These are phyloP conservation scores for Ophioceras dolichostomum DNA, from an alignment of 2,329 filamentous ascomycete species.

Conservation along the genomic window DNA sequence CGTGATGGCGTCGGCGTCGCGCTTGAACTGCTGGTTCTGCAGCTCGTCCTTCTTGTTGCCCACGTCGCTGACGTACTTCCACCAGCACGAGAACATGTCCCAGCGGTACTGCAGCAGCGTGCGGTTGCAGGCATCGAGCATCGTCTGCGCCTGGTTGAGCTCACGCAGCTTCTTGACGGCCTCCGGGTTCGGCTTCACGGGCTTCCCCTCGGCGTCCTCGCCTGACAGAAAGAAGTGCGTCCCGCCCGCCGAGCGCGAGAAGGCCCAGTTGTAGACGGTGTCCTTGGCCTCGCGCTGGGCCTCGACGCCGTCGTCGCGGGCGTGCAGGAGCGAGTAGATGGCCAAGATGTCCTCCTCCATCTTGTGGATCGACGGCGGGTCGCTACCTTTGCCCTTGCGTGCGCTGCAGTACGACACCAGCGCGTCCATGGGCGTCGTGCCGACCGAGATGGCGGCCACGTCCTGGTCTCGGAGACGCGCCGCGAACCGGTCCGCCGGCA, in stretches of 20 bases:
- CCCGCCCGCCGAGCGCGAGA: conserved; percentile 13
- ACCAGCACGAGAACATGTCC: conserved; percentile 29
- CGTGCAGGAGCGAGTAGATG: conserved; percentile 14
- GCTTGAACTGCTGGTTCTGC: not conserved
- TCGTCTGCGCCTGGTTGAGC: conserved; percentile 12
- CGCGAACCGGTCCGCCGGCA: conserved; percentile 17
- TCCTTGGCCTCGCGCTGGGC: conserved; percentile 16
- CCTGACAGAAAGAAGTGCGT: conserved; percentile 12
- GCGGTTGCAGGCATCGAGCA: conserved; percentile 11
- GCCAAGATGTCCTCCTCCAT: conserved; percentile 12
- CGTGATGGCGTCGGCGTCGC: not conserved
- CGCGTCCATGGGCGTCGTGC: conserved; percentile 25
- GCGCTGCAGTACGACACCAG: conserved; percentile 20
- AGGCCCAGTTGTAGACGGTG: conserved; percentile 17
- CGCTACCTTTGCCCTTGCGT: conserved; percentile 9
- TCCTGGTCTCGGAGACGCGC: conserved; percentile 9
- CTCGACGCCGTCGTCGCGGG: conserved; percentile 19
- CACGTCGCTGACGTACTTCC: conserved; percentile 20
- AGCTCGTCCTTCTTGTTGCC: conserved; percentile 5
- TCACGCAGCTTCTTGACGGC: conserved; percentile 5
- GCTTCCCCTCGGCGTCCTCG: conserved; percentile 4
- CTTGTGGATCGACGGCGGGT: not conserved
- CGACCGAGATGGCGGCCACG: conserved; percentile 16
- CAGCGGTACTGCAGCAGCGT: conserved; percentile 16
- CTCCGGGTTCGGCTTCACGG: not conserved